Evolutionary conservation across 805 yeast species (phyloP).

Genomic region (Candida ipomoeae): DNA sequence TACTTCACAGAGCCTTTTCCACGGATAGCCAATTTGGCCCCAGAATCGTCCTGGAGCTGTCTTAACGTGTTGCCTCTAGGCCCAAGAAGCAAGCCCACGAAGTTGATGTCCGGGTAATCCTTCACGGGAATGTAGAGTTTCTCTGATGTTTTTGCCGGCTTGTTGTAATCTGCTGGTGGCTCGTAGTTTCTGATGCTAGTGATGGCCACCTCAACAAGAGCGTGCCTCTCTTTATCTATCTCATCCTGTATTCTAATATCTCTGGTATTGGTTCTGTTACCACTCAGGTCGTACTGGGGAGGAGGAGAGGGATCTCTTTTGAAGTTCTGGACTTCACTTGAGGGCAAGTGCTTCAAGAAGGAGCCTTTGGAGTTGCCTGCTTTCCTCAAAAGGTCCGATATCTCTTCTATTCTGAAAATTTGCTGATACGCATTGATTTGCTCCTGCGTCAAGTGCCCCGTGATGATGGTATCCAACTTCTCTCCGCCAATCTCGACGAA

Average conservation of each 20-base stretch:
- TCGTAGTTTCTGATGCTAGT: constrained; percentile 67
- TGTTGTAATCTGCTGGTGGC: constrained; percentile 78
- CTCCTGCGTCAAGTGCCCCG: constrained; percentile 52
- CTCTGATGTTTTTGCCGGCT: constrained; percentile 64
- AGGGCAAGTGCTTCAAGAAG: constrained; percentile 49
- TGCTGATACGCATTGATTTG: constrained; percentile 74
- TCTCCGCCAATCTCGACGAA: constrained; percentile 13
- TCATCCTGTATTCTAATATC: constrained; percentile 49
- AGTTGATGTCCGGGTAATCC: constrained; percentile 88
- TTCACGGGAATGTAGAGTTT: constrained; percentile 81
- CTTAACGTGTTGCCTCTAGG: constrained; percentile 93
- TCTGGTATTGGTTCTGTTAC: constrained; percentile 82
- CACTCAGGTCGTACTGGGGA: constrained; percentile 79
- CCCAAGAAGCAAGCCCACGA: constrained; percentile 85
- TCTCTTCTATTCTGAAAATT: constrained; percentile 73
- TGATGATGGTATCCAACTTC: constrained; percentile 29
- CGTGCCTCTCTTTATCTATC: constrained; percentile 76
- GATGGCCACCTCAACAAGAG: constrained; percentile 70
- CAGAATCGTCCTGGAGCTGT: constrained; percentile 75
- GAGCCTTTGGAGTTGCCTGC: constrained; percentile 22
- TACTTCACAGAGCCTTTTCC: constrained; percentile 96
- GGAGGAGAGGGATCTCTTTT: constrained; percentile 81
- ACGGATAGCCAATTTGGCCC: constrained; percentile 85
- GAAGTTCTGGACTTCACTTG: constrained; percentile 34
- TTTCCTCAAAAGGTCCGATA: constrained; percentile 51